A percentile compares a stretch with the other conserved stretches of the same genome.
phyloP scores from a whole-genome alignment of 2,329 filamentous ascomycete genomes.

The Cercospora berteroae region DNA sequence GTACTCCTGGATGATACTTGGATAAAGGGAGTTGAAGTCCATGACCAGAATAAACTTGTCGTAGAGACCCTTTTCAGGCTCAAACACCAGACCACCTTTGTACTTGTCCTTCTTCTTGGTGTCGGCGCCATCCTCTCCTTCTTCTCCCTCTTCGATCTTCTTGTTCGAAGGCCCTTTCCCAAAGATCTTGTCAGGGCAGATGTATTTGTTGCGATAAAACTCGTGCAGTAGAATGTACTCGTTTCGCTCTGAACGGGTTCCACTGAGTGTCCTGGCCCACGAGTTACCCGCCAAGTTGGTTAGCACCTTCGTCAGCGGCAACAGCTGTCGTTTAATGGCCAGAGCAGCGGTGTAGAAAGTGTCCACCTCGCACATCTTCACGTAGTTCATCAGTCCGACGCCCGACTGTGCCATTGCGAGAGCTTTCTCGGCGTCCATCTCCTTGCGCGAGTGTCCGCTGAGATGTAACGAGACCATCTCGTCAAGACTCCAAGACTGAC shows the following conservation, averaged over 20 bases:
- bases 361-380: constrained; percentile 90
- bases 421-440: constrained; percentile 84
- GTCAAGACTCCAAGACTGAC: constrained; percentile 95
- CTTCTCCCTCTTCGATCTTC: constrained; percentile 73
- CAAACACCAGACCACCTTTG: constrained; percentile 97
- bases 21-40: constrained; percentile 99
- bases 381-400: constrained; percentile 85
- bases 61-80: constrained; percentile 94
- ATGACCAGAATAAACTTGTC: constrained; percentile 98
- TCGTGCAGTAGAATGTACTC: constrained; percentile 99
- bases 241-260: constrained; percentile 94
- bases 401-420: constrained; percentile 77
- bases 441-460: constrained; percentile 68
- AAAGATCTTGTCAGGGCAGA: constrained; percentile 90
- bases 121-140: constrained; percentile 61
- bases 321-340: constrained; percentile 82
- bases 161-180: constrained; percentile 63
- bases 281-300: constrained; percentile 97
- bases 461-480: constrained; percentile 97
- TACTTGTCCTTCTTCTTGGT: constrained; percentile 98
- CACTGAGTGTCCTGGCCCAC: constrained; percentile 92
- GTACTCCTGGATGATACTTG: constrained; percentile 97
- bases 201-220: constrained; percentile 95
- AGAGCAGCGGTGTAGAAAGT: constrained; percentile 94
- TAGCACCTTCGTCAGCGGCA: constrained; percentile 89